Base-by-base conservation (phyloP, 495 filamentous ascomycete genomes). In the Hypoxylon lienhwacheense region DNA sequence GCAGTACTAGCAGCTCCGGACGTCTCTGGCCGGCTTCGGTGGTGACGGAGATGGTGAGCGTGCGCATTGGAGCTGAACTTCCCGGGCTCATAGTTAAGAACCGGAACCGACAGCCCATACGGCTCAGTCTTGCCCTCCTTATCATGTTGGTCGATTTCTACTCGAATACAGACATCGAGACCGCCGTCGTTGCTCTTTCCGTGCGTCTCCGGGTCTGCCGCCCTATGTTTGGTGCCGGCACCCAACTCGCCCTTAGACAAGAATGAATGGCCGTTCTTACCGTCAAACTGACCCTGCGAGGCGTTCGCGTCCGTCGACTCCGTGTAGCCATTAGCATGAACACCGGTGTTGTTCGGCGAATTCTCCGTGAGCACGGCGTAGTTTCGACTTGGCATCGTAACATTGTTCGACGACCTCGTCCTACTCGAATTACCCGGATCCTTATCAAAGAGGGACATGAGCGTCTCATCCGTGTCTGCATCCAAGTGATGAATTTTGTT, bases 401-500 rank as follows among this genome's bases (percentile, higher is more conserved):
- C 83, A 54, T 86, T 81, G 70, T 96, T 96, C 55, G 74, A 83
- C 1, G 68, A 57, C 0, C 82, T 79, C 12, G 84, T 86, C 71
- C 89, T 93, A 42, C 73, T 78, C 7, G 72, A 72, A 17, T 76
- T 73, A 16, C 90, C 90, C 0, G 91, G 91, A 61, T 93, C 87
- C 59, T 82, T 82, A 67, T 96, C 82, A 64, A 96, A 96, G 51
- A 96, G 73, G 17, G 85, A 79, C 73, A 96, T 83, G 10, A 96
- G 77, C 0, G 91, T 95, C 76, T 96, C 92, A 66, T 95, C 87
- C 2, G 90, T 95, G 19, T 89, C 76, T 34, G 76, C 62, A 67
- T 93, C 87, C n/a, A 96, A 75, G 64, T 92, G 90, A 65, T 97
- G 91, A 50, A 96, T 87, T 71, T 91, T 96, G 75, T 97, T 97